A percentile compares a stretch with the other conserved stretches of the same genome.
Conservation (phyloP, 192 early-diverging fungal genomes). For the Backusella liffmaniae region DNA sequence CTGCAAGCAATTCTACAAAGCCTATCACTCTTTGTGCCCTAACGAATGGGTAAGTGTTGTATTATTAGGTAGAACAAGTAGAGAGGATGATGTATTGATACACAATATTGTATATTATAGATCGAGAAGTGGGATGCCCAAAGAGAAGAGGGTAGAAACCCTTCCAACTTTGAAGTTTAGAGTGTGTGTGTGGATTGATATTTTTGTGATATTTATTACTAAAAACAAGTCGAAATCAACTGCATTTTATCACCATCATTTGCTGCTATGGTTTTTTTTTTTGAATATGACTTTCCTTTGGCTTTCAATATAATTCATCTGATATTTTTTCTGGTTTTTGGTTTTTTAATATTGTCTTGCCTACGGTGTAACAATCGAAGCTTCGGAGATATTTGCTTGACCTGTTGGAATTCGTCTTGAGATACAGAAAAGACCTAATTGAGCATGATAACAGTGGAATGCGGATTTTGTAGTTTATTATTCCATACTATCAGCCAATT, state of each 20-base stretch:
- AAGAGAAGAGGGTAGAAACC: conserved; percentile 45
- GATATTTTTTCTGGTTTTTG: not conserved
- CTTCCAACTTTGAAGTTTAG: conserved; percentile 46
- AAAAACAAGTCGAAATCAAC: conserved; percentile 2
- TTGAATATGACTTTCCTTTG: not conserved
- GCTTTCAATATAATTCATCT: not conserved
- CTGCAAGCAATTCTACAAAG: conserved; percentile 87
- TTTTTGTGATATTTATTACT: not conserved
- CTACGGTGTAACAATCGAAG: not conserved
- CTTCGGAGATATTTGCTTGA: not conserved
- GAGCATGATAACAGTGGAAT: not conserved
- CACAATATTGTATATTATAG: conserved; percentile 25
- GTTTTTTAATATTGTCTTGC: not conserved
- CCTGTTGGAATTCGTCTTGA: not conserved
- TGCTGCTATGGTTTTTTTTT: not conserved
- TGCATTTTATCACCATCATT: not conserved
- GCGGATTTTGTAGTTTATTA: not conserved
- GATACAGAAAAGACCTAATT: not conserved
- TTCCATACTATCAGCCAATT: not conserved
- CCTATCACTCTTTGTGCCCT: conserved; percentile 89
- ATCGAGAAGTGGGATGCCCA: conserved; percentile 46
- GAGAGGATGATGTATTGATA: not conserved
- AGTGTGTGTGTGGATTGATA: not conserved
- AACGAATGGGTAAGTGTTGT: conserved; percentile 79
- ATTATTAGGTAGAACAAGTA: not conserved